phyloP scores from a whole-genome alignment of 1,284 basidiomycete species.

The Heterobasidion annosum region DNA sequence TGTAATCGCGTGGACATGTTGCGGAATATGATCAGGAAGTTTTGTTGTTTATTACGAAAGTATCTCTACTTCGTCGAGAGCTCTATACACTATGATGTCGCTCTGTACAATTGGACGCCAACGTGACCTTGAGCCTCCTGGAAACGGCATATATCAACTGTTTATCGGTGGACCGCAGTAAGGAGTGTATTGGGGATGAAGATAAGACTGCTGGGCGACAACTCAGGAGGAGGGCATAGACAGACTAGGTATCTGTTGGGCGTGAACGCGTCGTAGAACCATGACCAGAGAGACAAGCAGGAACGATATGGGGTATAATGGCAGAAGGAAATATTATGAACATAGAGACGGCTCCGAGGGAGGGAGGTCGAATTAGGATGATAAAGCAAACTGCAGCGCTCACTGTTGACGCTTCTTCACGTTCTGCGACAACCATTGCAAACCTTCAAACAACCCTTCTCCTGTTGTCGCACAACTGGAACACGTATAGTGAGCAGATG shows the following conservation, averaged over 20 bases:
- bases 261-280: slow-evolving; percentile 23
- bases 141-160: background rate
- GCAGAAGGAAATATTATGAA: slow-evolving; percentile 9
- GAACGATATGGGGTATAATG: slow-evolving; percentile 20
- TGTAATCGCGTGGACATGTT: too few relatives aligned
- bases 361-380: slow-evolving; percentile 9
- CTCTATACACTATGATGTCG: background rate
- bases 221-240: background rate
- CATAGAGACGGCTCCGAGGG: slow-evolving; percentile 9
- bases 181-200: slow-evolving; percentile 1
- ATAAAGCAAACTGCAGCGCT: slow-evolving; percentile 16
- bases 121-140: background rate
- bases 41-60: too few relatives aligned
- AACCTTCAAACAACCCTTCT: slow-evolving; percentile 90
- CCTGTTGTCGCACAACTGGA: slow-evolving; percentile 89
- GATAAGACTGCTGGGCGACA: background rate
- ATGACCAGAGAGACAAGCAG: slow-evolving; percentile 20
- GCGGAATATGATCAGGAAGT: too few relatives aligned
- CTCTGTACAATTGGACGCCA: background rate
- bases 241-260: slow-evolving; percentile 5
- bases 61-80: background rate
- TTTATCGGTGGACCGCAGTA: background rate
- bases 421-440: slow-evolving; percentile 95
- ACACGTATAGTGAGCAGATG: background rate
- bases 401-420: slow-evolving; percentile 83